phyloP scores from a whole-genome alignment of 495 filamentous ascomycete species.

The Aspergillus campestris region DNA sequence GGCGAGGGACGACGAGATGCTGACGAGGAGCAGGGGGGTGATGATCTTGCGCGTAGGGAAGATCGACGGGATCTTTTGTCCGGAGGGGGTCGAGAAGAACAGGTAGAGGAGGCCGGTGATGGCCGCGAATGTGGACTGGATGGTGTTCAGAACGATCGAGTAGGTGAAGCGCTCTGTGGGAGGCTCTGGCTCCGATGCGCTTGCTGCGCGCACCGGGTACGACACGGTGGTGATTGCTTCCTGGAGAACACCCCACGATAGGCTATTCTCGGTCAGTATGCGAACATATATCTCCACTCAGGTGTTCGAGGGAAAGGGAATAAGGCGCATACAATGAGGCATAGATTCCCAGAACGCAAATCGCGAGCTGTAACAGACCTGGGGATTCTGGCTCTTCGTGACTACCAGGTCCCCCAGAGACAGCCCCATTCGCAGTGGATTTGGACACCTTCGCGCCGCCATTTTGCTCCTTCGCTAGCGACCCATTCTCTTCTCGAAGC shows the following conservation, averaged over 20 bases:
- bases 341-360: constrained; percentile 91
- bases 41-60: constrained; percentile 70
- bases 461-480: constrained; percentile 20
- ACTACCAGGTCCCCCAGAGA: constrained; percentile 20
- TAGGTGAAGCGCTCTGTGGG: constrained; percentile 69
- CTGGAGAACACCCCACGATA: constrained; percentile 93
- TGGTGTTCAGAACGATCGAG: constrained; percentile 89
- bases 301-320: not conserved
- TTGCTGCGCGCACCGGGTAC: constrained; percentile 44
- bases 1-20: constrained; percentile 78
- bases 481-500: constrained; percentile 22
- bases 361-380: constrained; percentile 61
- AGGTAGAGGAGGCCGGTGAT: constrained; percentile 77
- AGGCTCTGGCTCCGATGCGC: constrained; percentile 43
- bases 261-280: constrained; percentile 42
- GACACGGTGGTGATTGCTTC: constrained; percentile 95
- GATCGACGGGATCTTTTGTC: constrained; percentile 49
- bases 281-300: not conserved
- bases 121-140: constrained; percentile 87
- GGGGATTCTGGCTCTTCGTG: constrained; percentile 31
- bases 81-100: constrained; percentile 50
- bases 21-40: constrained; percentile 73
- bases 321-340: constrained; percentile 70
- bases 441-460: constrained; percentile 8
- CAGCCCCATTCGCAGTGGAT: constrained; percentile 30